phyloP scores from a whole-genome alignment of 805 yeast genomes.

The Teunomyces aglyptinius region DNA sequence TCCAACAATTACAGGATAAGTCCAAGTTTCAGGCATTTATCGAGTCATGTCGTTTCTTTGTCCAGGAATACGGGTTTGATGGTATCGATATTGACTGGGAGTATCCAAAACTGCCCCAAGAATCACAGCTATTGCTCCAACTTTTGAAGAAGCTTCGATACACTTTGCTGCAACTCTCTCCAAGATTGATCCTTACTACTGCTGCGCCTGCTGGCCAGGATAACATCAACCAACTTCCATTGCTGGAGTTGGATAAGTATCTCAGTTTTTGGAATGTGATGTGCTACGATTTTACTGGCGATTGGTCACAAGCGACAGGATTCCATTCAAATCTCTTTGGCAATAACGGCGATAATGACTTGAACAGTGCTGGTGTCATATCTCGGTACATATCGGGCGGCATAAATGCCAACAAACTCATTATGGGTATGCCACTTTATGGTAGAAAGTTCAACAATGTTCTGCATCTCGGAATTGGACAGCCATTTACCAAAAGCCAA shows the following conservation, averaged over 20 bases:
- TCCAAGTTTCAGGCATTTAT: conserved; percentile 46
- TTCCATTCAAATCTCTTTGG: conserved; percentile 70
- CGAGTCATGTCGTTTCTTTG: conserved; percentile 42
- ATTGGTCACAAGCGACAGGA: conserved; percentile 60
- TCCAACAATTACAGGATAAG: conserved; percentile 28
- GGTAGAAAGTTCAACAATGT: conserved; percentile 49
- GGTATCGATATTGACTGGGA: conserved; percentile 97
- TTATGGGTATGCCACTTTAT: conserved; percentile 86
- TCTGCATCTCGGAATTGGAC: conserved; percentile 39
- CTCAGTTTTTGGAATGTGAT: conserved; percentile 79
- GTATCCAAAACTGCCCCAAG: conserved; percentile 55
- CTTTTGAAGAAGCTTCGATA: conserved; percentile 42
- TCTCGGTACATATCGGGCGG: conserved; percentile 40
- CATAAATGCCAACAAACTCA: conserved; percentile 49
- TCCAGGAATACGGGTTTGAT: conserved; percentile 66
- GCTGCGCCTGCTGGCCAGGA: conserved; percentile 73
- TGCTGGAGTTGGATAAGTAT: conserved; percentile 55
- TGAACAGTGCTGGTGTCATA: conserved; percentile 52
- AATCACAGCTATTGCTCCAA: conserved; percentile 44
- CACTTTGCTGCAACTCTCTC: conserved; percentile 30
- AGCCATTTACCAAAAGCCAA: conserved; percentile 27
- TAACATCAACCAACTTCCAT: conserved; percentile 40
- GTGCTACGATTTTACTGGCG: conserved; percentile 87
- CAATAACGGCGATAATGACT: conserved; percentile 34
- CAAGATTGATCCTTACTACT: conserved; percentile 52